Evolutionary conservation across 176 grass and related monocot genomes (phyloP).

Genomic region (Eragrostis curvula): DNA sequence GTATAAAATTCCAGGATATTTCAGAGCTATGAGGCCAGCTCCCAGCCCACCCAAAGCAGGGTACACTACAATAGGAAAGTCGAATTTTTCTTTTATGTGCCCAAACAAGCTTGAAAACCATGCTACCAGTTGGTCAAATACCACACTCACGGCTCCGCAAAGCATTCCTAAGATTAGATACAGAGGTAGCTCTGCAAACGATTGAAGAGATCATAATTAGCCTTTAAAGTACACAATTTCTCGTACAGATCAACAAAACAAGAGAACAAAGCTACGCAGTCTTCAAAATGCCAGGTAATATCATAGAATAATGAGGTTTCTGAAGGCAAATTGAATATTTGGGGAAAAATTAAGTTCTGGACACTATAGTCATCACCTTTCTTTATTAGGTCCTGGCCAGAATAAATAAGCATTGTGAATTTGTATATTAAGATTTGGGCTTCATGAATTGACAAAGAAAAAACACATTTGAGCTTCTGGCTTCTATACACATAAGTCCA

Average conservation of each 20-base stretch:
- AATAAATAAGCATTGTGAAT: neutral
- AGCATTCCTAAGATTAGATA: constrained; percentile 96
- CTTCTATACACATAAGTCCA: neutral
- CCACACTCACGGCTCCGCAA: constrained; percentile 88
- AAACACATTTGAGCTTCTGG: too few species aligned
- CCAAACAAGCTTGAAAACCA: constrained; percentile 81
- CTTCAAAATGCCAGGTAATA: constrained; percentile 1
- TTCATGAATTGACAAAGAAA: neutral
- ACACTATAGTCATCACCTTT: neutral
- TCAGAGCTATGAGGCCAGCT: constrained; percentile 92
- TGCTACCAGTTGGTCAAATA: constrained; percentile 70
- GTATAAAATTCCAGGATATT: constrained; percentile 95
- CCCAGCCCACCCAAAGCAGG: constrained; percentile 93
- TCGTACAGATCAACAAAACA: constrained; percentile 7
- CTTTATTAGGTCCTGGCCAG: neutral
- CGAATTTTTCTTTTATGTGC: constrained; percentile 72
- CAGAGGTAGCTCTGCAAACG: constrained; percentile 81
- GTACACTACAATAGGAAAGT: constrained; percentile 74
- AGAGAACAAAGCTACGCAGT: constrained; percentile 1
- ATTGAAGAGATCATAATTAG: constrained; percentile 12
- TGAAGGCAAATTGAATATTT: neutral
- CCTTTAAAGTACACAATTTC: constrained; percentile 10
- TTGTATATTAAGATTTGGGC: neutral
- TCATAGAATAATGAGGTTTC: constrained; percentile 19
- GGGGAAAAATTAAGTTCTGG: neutral